These are phyloP conservation scores for Populus ilicifolia DNA, from an alignment of 345 rosid genomes.

Conservation along the genomic window DNA sequence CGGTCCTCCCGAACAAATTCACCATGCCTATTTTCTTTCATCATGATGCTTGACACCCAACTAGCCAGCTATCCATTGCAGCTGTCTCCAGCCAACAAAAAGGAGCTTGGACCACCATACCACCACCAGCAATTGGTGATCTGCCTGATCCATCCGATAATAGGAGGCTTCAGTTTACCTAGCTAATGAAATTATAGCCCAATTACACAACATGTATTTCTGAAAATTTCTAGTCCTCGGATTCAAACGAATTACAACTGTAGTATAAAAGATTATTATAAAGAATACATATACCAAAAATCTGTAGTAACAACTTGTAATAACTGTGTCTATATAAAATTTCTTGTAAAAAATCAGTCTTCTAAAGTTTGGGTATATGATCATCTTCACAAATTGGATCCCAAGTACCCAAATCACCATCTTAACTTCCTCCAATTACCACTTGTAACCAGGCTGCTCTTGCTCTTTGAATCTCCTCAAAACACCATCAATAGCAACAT, in stretches of 20 bases:
- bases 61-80: neutral
- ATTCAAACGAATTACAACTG: neutral
- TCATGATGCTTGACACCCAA: neutral
- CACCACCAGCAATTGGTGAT: neutral
- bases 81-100: neutral
- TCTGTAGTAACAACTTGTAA: neutral
- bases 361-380: neutral
- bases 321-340: neutral
- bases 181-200: neutral
- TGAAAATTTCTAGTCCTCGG: neutral
- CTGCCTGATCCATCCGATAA: neutral
- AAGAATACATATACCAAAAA: neutral
- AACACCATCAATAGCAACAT: constrained; percentile 83
- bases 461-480: constrained; percentile 76
- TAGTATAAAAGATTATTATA: neutral
- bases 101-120: neutral
- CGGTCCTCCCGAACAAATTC: neutral
- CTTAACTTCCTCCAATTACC: constrained; percentile 25
- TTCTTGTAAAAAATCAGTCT: neutral
- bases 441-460: constrained; percentile 54
- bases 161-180: neutral
- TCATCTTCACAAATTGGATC: neutral
- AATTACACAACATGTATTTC: neutral
- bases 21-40: neutral
- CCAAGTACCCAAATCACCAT: neutral